phyloP scores from a whole-genome alignment of 129 eudicot genomes.

The Chrysanthemum lavandulifolium region DNA sequence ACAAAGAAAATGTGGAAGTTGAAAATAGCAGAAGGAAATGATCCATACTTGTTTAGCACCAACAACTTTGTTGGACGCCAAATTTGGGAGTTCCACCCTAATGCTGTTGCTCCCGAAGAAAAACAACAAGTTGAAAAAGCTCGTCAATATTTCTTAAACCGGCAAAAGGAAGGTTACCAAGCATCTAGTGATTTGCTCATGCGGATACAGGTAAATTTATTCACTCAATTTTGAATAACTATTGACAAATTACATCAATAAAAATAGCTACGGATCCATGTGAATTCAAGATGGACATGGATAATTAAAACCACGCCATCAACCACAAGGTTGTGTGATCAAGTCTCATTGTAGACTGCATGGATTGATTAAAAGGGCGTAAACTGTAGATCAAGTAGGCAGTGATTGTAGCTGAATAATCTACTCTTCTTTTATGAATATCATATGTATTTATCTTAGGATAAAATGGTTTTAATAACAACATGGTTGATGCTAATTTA shows the following conservation, averaged over 20 bases:
- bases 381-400: too few relatives aligned
- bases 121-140: slow-evolving; percentile 48
- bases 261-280: too few relatives aligned
- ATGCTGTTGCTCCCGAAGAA: slow-evolving; percentile 57
- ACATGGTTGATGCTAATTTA: background rate
- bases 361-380: too few relatives aligned
- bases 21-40: slow-evolving; percentile 67
- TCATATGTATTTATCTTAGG: too few relatives aligned
- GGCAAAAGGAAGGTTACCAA: slow-evolving; percentile 46
- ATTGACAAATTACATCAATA: too few relatives aligned
- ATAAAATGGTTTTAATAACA: background rate
- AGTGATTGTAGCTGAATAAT: too few relatives aligned
- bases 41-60: slow-evolving; percentile 74
- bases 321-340: too few relatives aligned
- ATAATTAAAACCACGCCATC: too few relatives aligned
- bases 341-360: too few relatives aligned
- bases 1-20: slow-evolving; percentile 59
- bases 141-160: slow-evolving; percentile 37
- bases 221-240: background rate
- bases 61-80: slow-evolving; percentile 75
- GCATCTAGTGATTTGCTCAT: slow-evolving; percentile 54
- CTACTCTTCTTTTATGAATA: too few relatives aligned
- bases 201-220: slow-evolving; percentile 48
- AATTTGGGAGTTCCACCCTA: slow-evolving; percentile 63
- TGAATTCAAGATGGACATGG: too few relatives aligned